Evolutionary conservation across 1,284 basidiomycete species (phyloP).

Genomic region (Trichosporon ovoides): DNA sequence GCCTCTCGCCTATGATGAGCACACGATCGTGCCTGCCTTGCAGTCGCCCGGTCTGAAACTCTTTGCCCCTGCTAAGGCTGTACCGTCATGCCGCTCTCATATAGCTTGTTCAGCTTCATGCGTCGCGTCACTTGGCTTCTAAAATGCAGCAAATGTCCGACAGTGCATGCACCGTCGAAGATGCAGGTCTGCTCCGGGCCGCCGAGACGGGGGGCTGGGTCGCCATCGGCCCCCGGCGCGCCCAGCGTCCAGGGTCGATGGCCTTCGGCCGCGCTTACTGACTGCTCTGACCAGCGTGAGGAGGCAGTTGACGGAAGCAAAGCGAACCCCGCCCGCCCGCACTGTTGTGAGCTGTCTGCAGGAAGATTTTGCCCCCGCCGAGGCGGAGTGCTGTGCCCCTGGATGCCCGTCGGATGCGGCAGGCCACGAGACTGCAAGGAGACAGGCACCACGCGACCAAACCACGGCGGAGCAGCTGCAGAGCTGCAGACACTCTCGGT

Average conservation of each 20-base stretch:
- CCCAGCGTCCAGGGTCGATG: background rate
- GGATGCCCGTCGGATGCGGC: background rate
- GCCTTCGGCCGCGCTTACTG: background rate
- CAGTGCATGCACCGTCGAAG: background rate
- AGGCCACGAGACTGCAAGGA: background rate
- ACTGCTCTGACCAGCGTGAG: background rate
- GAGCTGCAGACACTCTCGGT: constrained; percentile 29
- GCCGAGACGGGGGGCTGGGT: background rate
- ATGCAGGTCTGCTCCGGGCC: background rate
- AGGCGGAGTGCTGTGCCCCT: background rate
- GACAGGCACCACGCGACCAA: background rate
- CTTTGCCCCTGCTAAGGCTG: too few relatives aligned
- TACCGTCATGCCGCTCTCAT: too few relatives aligned
- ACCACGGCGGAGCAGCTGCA: background rate
- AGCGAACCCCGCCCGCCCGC: background rate
- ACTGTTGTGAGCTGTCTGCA: background rate
- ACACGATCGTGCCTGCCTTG: too few relatives aligned
- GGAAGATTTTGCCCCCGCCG: background rate
- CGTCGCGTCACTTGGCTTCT: background rate
- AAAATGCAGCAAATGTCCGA: background rate
- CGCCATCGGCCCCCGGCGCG: background rate
- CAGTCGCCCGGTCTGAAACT: too few relatives aligned
- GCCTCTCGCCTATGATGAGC: too few relatives aligned
- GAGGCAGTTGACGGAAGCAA: background rate
- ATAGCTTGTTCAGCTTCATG: too few relatives aligned